These are phyloP conservation scores for Populus nigra DNA, from an alignment of 345 rosid genomes.

Conservation along the genomic window DNA sequence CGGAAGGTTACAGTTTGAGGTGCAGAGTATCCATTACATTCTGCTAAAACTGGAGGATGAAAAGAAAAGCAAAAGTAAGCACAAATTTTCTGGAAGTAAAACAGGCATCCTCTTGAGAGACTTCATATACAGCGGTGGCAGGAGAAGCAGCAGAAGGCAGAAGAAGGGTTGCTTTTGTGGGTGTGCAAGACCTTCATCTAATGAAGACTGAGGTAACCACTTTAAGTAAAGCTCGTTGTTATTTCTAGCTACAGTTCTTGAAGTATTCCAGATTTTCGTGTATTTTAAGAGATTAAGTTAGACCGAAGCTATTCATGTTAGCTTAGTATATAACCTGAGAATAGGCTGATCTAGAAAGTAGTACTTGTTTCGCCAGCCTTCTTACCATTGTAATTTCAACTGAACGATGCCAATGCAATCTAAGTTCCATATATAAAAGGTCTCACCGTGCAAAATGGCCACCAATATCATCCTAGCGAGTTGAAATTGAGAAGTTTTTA, in stretches of 20 bases:
- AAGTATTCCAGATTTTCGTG: not conserved
- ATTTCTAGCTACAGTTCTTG: slow-evolving; percentile 6
- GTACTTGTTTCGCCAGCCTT: slow-evolving; percentile 29
- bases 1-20: slow-evolving; percentile 22
- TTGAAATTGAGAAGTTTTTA: not conserved
- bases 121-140: slow-evolving; percentile 56
- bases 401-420: slow-evolving; percentile 5
- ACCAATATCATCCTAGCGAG: not conserved
- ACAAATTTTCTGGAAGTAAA: slow-evolving; percentile 40
- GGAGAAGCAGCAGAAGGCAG: slow-evolving; percentile 40
- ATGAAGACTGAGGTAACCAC: slow-evolving; percentile 39
- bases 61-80: slow-evolving; percentile 19
- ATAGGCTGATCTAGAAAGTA: slow-evolving; percentile 23
- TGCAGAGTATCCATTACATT: slow-evolving; percentile 22
- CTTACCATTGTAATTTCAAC: slow-evolving; percentile 2
- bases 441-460: not conserved
- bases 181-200: slow-evolving; percentile 55
- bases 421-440: not conserved
- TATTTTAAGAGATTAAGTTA: slow-evolving; percentile 13
- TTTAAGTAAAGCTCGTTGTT: not conserved
- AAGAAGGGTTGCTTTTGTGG: slow-evolving; percentile 72
- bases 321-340: slow-evolving; percentile 17
- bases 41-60: slow-evolving; percentile 27
- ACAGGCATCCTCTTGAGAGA: slow-evolving; percentile 63
- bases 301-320: slow-evolving; percentile 15